Evolutionary conservation across 2,329 filamentous ascomycete genomes (phyloP), one percentile per base, ranked within the genome.

Genomic region (Trichoderma sp.): DNA sequence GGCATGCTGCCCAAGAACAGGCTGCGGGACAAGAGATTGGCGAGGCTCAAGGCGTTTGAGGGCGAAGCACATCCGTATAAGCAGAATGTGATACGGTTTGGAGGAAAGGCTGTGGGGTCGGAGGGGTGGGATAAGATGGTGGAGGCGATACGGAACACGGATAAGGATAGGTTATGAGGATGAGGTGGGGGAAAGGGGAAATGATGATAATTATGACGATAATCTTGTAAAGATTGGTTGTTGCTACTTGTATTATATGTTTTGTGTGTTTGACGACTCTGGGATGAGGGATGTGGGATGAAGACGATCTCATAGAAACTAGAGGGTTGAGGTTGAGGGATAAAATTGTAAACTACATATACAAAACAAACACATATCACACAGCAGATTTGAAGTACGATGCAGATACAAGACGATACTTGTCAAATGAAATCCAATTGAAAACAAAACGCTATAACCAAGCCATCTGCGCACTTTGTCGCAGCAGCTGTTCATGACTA

Each of bases 1-100:
- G 97, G 97, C 66, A 99, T 99, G 97, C 85, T 99, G 85, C 97
- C 97, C 72, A 99, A 99, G 90, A 99, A 99, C 86, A 88, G 95
- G 81, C 86, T 99, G 82, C 88, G 96, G 80, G 95, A 98, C 84
- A 94, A 95, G 87, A 87, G 97, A 78, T 86, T 99, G 86, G 94
- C 92, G 50, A 89, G 97, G 80, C 86, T 99, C 83, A 99, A 98
- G 90, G 95, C 94, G 6, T 99, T 98, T 84, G 97, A 99, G 86
- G 95, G 96, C n/a, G 88, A 91, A 53, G 91, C 91, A 29, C 95
- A 99, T 87, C 97, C 97, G 53, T 98, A 98, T 84, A 94, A 94
- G 89, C 85, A 92, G 84, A 99, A 99, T 82, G 85, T 98, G 77
- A 85, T 98, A 68, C 91, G 90, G 82, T 93, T 96, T 79, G 89